Conservation (phyloP, 2,329 filamentous ascomycete genomes). For the Neonectria sp. region DNA sequence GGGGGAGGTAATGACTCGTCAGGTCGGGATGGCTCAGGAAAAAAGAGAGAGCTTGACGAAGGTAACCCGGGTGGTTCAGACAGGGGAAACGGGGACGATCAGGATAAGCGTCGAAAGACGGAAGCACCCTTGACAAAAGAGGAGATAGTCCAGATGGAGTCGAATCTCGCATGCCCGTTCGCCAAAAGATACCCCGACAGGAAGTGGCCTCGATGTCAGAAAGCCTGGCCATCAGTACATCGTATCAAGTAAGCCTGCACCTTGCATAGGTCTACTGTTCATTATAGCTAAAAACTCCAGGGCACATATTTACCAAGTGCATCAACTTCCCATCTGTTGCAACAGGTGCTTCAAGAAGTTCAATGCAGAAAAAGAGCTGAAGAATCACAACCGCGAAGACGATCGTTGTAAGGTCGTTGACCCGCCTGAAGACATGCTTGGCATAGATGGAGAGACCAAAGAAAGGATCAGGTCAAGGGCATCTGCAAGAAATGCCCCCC, state of each 20-base stretch:
- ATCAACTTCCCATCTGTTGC: constrained; percentile 28
- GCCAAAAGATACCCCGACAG: constrained; percentile 25
- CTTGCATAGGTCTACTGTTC: no score
- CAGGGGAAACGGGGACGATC: constrained; percentile 31
- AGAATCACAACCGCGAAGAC: constrained; percentile 22
- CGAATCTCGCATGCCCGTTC: constrained; percentile 33
- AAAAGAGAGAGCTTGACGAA: constrained; percentile 33
- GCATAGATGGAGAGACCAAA: constrained; percentile 14
- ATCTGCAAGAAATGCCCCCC: constrained; percentile 19
- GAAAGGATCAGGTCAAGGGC: constrained; percentile 22
- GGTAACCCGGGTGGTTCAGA: constrained; percentile 1
- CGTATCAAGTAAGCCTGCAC: constrained; percentile 27
- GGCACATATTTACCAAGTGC: constrained; percentile 33
- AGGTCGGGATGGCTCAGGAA: neutral
- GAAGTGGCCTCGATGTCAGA: constrained; percentile 22
- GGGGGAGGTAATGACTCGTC: neutral
- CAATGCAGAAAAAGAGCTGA: constrained; percentile 14
- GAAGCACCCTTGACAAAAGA: neutral
- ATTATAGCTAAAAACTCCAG: constrained; percentile 5
- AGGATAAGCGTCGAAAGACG: constrained; percentile 35
- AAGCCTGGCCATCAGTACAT: constrained; percentile 25
- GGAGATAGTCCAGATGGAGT: neutral
- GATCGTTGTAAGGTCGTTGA: constrained; percentile 12
- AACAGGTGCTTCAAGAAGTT: constrained; percentile 28
- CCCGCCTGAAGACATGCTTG: constrained; percentile 12